Conservation (phyloP, 2,329 filamentous ascomycete species). For the Fusarium luffae region DNA sequence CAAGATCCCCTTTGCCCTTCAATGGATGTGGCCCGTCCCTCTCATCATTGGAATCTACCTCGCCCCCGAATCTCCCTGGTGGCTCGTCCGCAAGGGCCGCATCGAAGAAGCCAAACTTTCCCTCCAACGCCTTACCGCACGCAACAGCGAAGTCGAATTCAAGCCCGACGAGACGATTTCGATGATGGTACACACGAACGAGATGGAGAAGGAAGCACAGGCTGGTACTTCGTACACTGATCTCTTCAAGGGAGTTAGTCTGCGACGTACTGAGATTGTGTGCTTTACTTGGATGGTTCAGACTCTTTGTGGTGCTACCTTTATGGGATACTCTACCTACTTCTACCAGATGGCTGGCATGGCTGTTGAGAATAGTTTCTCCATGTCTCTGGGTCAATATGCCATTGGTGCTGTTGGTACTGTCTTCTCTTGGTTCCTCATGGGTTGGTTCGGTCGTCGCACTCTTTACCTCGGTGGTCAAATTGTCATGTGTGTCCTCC, state of each 20-base stretch:
- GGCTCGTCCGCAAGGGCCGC: conserved; percentile 57
- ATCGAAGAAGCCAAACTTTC: conserved; percentile 54
- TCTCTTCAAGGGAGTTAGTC: conserved; percentile 60
- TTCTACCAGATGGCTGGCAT: conserved; percentile 59
- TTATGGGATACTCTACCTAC: conserved; percentile 70
- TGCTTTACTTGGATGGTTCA: conserved; percentile 58
- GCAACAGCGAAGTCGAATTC: conserved; percentile 51
- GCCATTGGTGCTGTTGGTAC: conserved; percentile 59
- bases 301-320: conserved; percentile 53
- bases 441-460: conserved; percentile 57
- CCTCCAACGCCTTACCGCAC: conserved; percentile 53
- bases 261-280: conserved; percentile 59
- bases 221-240: conserved; percentile 58
- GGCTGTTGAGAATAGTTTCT: conserved; percentile 52
- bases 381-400: conserved; percentile 56
- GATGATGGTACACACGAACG: conserved; percentile 64
- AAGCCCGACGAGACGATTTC: conserved; percentile 58
- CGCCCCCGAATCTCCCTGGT: conserved; percentile 64
- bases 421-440: conserved; percentile 58
- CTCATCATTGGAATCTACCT: conserved; percentile 56
- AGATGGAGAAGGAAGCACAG: conserved; percentile 56
- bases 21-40: conserved; percentile 62
- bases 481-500: conserved; percentile 59
- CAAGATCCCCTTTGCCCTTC: conserved; percentile 60
- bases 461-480: conserved; percentile 59